phyloP scores from a whole-genome alignment of 2,329 filamentous ascomycete genomes.

The Trichoderma sp. region DNA sequence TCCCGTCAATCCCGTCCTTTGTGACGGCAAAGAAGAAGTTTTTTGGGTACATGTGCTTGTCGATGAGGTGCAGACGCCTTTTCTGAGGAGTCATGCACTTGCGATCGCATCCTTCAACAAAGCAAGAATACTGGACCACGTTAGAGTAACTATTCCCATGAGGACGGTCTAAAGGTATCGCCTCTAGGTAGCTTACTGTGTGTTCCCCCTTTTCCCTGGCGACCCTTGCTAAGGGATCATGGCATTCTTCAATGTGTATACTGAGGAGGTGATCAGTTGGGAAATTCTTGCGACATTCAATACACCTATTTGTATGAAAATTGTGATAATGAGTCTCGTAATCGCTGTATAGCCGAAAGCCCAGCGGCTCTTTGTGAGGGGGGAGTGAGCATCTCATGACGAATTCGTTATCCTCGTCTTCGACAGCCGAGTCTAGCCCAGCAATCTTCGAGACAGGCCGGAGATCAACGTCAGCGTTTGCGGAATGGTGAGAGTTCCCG shows the following conservation, averaged over 20 bases:
- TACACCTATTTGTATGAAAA: slow-evolving; percentile 78
- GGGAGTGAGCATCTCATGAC: slow-evolving; percentile 78
- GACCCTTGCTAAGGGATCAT: slow-evolving; percentile 75
- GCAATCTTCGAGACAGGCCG: slow-evolving; percentile 52
- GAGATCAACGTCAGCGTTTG: slow-evolving; percentile 22
- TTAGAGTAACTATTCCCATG: slow-evolving; percentile 20
- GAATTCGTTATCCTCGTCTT: slow-evolving; percentile 38
- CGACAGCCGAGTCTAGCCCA: slow-evolving; percentile 53
- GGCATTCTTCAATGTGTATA: slow-evolving; percentile 86
- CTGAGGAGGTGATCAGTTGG: slow-evolving; percentile 77
- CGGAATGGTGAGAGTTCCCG: slow-evolving; percentile 12
- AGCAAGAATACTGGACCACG: slow-evolving; percentile 70
- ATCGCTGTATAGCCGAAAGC: slow-evolving; percentile 72
- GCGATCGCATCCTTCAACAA: slow-evolving; percentile 83
- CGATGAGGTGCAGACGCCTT: slow-evolving; percentile 81
- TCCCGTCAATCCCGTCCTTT: slow-evolving; percentile 83
- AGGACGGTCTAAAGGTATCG: not conserved
- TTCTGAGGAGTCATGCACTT: slow-evolving; percentile 83
- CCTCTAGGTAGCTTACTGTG: slow-evolving; percentile 57
- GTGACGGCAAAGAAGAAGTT: slow-evolving; percentile 87
- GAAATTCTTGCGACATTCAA: slow-evolving; percentile 82
- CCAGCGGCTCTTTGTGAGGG: slow-evolving; percentile 68
- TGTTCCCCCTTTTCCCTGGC: slow-evolving; percentile 78
- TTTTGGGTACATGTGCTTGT: slow-evolving; percentile 89
- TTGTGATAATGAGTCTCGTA: slow-evolving; percentile 87